Base-by-base conservation (phyloP, 495 filamentous ascomycete species). In the Hypoxylon intermedium region DNA sequence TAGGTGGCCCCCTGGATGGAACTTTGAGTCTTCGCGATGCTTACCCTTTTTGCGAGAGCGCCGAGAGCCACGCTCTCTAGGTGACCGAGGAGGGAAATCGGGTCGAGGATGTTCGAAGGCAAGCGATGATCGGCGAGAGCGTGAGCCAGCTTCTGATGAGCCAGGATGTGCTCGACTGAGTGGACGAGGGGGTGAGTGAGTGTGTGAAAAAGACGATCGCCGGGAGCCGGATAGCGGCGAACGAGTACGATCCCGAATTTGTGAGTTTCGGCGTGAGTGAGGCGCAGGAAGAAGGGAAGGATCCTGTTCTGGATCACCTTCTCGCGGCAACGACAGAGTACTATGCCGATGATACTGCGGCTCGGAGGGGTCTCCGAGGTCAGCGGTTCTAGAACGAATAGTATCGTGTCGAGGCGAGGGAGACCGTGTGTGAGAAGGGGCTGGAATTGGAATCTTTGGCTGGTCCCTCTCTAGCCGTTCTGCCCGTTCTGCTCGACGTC, bases 181-280 rank as follows among this genome's bases (percentile, higher is more conserved):
- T 16, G 68, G 70, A 52, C 60, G 71, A 37, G 67, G 56, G n/a
- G 69, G 67, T 12, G 60, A 71, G 6, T 75, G 72, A 9, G 60
- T 68, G 23, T 67, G 74, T 16, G 76, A 78, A 47, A 67, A 70
- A 12, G 77, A 78, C 18, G 71, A 72, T 44, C 45, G 73, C 33
- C 68, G 67, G 34, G 67, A 69, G 5, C 15, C 54, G 11, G 65
- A 61, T 43, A 38, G 36, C 21, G 63, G 67, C 16, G 70, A 72
- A 23, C 21, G 65, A 51, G 68, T 73, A 9, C 59, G 59, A 40
- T 60, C 60, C 40, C 63, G 65, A 45, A 23, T 45, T 30, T 63
- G 67, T n/a, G 62, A 54, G 13, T 67, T 60, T 23, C 47, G 41
- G 12, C 50, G 62, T n/a, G 66, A 16, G 19, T 59, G 66, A 44